A percentile compares a stretch with the other conserved stretches of the same genome.
phyloP scores from a whole-genome alignment of 805 yeast species.

The Pichia paraexigua region DNA sequence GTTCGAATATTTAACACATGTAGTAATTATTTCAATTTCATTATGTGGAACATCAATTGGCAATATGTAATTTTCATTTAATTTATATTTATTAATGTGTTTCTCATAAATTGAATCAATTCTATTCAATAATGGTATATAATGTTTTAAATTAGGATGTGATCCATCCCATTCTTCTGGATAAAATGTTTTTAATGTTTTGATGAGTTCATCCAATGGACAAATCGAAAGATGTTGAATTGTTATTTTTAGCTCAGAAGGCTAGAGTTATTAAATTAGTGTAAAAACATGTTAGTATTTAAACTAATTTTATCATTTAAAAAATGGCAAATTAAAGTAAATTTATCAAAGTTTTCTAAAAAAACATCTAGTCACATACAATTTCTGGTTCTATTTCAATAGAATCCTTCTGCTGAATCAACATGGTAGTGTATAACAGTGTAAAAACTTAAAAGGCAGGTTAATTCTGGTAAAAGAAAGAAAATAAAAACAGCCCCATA shows the following conservation, averaged over 20 bases:
- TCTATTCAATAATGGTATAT: constrained; percentile 70
- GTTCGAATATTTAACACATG: constrained; percentile 55
- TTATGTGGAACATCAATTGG: constrained; percentile 35
- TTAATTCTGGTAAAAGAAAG: neutral
- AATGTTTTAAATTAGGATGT: constrained; percentile 50
- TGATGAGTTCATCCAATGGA: constrained; percentile 17
- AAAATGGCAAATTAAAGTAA: neutral
- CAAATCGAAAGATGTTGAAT: constrained; percentile 15
- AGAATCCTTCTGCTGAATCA: neutral
- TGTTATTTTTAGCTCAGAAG: constrained; percentile 13
- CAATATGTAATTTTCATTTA: constrained; percentile 38
- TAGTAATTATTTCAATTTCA: constrained; percentile 42
- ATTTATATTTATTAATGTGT: constrained; percentile 44
- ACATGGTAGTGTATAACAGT: neutral
- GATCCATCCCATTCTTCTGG: constrained; percentile 26
- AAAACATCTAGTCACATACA: neutral
- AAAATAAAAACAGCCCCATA: too few species aligned
- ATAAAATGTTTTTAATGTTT: constrained; percentile 13
- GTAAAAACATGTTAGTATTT: constrained; percentile 8
- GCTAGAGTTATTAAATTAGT: constrained; percentile 3
- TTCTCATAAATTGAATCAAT: constrained; percentile 60
- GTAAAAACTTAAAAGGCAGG: neutral
- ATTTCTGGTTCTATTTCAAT: constrained; percentile 1
- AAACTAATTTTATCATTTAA: neutral
- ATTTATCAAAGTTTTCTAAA: neutral